phyloP scores from a whole-genome alignment of 2,329 filamentous ascomycete genomes.

The Aspergillus sp. region DNA sequence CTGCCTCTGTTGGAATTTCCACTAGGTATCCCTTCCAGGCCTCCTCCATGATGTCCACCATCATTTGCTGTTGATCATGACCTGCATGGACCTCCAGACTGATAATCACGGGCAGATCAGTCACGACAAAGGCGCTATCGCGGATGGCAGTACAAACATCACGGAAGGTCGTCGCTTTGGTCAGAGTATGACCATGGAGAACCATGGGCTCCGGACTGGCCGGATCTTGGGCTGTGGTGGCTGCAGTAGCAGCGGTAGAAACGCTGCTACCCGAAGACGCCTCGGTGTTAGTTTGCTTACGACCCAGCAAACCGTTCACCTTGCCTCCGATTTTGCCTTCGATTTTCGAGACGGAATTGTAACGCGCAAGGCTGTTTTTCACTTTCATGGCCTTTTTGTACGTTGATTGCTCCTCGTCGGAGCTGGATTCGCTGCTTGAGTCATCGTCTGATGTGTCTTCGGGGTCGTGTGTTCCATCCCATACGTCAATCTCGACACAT shows the following conservation, averaged over 20 bases:
- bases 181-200: constrained; percentile 81
- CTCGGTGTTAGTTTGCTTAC: constrained; percentile 5
- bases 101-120: constrained; percentile 78
- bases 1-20: constrained; percentile 56
- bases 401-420: constrained; percentile 11
- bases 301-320: constrained; percentile 16
- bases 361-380: too few species aligned
- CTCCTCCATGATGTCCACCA: constrained; percentile 91
- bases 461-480: constrained; percentile 63
- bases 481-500: constrained; percentile 93
- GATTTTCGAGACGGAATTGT: too few species aligned
- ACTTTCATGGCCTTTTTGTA: constrained; percentile 7
- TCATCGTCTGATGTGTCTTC: constrained; percentile 22
- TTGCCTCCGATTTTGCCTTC: constrained; percentile 1
- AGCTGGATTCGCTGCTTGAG: constrained; percentile 29
- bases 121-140: constrained; percentile 71
- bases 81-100: constrained; percentile 88
- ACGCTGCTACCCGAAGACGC: constrained; percentile 1
- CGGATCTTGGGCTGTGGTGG: constrained; percentile 3
- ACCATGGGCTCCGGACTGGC: constrained; percentile 68
- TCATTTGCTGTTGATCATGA: constrained; percentile 76
- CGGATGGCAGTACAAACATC: constrained; percentile 77
- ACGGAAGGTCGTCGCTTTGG: constrained; percentile 78
- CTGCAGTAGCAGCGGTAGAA: neutral
- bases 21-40: constrained; percentile 76